Evolutionary conservation across 129 eudicot species (phyloP).

Genomic region (Pulicaria dysenterica): DNA sequence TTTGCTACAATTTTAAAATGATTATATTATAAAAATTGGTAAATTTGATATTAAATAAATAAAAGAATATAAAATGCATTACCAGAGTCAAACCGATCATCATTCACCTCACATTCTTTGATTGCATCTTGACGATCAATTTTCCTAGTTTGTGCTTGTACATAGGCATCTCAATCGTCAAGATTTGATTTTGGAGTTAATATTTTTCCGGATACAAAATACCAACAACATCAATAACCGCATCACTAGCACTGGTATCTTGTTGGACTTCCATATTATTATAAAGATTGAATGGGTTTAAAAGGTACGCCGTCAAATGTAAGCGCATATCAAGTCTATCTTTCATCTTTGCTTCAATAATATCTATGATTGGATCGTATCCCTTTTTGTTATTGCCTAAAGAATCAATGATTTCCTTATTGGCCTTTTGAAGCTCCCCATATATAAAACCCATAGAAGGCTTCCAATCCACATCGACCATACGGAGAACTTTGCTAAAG

Average conservation of each 20-base stretch:
- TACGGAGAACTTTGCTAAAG: conserved; percentile 1
- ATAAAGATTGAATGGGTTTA: background rate
- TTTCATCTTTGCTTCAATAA: too few species aligned
- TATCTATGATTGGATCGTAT: too few species aligned
- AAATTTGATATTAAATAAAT: background rate
- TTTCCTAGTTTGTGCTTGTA: too few species aligned
- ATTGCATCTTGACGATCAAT: background rate
- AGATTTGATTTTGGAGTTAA: background rate
- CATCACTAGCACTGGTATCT: background rate
- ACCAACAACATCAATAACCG: background rate
- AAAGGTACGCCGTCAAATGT: background rate
- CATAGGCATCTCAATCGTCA: background rate
- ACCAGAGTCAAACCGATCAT: conserved; percentile 8
- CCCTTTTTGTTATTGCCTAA: too few species aligned
- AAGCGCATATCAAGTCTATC: too few species aligned
- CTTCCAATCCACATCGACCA: too few species aligned
- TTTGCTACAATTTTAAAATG: background rate
- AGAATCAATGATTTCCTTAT: background rate
- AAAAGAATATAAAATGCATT: background rate
- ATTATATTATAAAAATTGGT: background rate
- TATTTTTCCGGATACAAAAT: background rate
- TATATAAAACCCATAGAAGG: conserved; percentile 16
- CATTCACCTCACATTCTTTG: conserved; percentile 17
- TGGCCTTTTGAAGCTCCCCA: background rate
- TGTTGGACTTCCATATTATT: background rate